phyloP scores from a whole-genome alignment of 441 rosid species.

The Flueggea neowawraea region DNA sequence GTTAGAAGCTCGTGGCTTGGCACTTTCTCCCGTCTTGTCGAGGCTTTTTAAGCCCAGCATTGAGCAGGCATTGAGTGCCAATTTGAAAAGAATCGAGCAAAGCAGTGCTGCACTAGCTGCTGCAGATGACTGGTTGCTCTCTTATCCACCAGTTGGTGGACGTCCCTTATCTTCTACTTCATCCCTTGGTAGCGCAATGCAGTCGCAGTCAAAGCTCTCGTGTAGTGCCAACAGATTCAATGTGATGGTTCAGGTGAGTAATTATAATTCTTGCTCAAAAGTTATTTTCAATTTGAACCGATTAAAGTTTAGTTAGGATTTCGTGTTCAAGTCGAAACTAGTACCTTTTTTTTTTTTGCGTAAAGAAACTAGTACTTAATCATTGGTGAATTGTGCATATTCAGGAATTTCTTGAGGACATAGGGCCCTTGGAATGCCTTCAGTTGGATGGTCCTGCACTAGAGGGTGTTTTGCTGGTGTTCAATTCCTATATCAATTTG shows the following conservation, averaged over 20 bases:
- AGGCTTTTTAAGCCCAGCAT: constrained; percentile 64
- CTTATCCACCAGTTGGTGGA: constrained; percentile 53
- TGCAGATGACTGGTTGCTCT: constrained; percentile 83
- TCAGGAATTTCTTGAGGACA: constrained; percentile 87
- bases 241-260: constrained; percentile 79
- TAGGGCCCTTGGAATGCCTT: constrained; percentile 71
- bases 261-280: no score
- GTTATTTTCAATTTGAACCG: no score
- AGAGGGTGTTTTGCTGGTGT: constrained; percentile 75
- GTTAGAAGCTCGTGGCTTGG: constrained; percentile 79
- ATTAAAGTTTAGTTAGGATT: no score
- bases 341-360: no score
- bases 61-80: constrained; percentile 69
- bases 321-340: not conserved
- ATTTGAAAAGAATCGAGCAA: constrained; percentile 74
- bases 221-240: constrained; percentile 77
- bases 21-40: constrained; percentile 67
- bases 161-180: constrained; percentile 49
- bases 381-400: constrained; percentile 6
- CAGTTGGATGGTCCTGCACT: constrained; percentile 73
- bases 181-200: constrained; percentile 30
- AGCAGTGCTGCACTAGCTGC: constrained; percentile 80
- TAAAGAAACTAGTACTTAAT: not conserved
- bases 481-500: constrained; percentile 66
- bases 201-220: constrained; percentile 67